phyloP scores from a whole-genome alignment of 768 basidiomycete species.

The Tricholoma furcatifolium region DNA sequence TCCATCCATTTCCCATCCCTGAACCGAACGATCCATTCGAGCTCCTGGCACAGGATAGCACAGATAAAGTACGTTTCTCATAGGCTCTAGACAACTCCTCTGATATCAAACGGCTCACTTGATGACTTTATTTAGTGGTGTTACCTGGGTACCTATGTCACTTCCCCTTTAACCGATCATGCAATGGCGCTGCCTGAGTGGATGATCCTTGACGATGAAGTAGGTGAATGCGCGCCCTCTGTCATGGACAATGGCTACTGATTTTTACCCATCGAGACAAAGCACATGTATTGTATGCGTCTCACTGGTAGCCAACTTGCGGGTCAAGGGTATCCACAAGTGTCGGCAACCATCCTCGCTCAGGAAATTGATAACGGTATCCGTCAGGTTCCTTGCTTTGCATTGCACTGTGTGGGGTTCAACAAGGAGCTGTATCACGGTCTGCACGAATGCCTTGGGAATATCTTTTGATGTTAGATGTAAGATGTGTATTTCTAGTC shows the following conservation, averaged over 20 bases:
- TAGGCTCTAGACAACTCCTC: neutral
- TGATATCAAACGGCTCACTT: neutral
- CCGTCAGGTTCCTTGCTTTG: slow-evolving; percentile 25
- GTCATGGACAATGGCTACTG: neutral
- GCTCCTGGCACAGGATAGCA: slow-evolving; percentile 23
- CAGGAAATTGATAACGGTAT: slow-evolving; percentile 23
- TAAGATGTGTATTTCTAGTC: too few species aligned
- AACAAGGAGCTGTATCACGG: slow-evolving; percentile 14
- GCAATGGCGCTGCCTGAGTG: slow-evolving; percentile 31
- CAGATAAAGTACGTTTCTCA: slow-evolving; percentile 15
- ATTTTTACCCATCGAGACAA: slow-evolving; percentile 14
- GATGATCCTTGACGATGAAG: slow-evolving; percentile 28
- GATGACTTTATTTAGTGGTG: slow-evolving; percentile 20
- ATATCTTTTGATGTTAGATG: neutral
- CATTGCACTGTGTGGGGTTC: slow-evolving; percentile 26
- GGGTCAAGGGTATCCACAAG: slow-evolving; percentile 4
- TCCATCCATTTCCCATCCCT: slow-evolving; percentile 19
- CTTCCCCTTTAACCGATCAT: slow-evolving; percentile 13
- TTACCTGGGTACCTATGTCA: slow-evolving; percentile 26
- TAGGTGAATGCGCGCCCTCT: slow-evolving; percentile 4
- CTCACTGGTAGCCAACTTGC: slow-evolving; percentile 11
- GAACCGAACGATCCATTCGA: slow-evolving; percentile 19
- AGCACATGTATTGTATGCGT: slow-evolving; percentile 20
- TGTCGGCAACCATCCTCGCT: slow-evolving; percentile 14
- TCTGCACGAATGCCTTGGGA: slow-evolving; percentile 2